phyloP scores from a whole-genome alignment of 148 eudicot genomes.

The Rhododendron ovatum region DNA sequence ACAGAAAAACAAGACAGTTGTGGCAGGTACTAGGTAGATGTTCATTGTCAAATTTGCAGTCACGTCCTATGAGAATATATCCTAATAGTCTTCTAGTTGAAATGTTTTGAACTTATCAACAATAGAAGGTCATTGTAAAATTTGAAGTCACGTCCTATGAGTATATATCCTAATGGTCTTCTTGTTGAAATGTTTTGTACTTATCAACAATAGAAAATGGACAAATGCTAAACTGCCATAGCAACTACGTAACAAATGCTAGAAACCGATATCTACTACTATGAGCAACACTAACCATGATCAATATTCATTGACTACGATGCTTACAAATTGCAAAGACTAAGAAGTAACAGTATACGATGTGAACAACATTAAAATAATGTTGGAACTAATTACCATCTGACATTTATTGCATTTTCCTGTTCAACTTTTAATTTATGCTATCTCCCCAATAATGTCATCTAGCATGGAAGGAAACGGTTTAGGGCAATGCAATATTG shows the following conservation, averaged over 20 bases:
- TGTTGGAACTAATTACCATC: not conserved
- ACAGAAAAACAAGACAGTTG: not conserved
- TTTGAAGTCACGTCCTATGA: not conserved
- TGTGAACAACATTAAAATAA: not conserved
- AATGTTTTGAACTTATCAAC: not conserved
- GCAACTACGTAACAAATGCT: not conserved
- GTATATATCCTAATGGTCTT: not conserved
- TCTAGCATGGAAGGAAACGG: not conserved
- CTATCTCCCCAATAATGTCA: not conserved
- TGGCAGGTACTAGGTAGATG: not conserved
- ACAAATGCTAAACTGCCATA: not conserved
- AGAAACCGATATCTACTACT: not conserved
- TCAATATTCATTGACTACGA: not conserved
- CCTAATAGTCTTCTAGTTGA: not conserved
- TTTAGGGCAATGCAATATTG: not conserved
- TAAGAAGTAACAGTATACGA: not conserved
- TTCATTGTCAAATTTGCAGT: not conserved
- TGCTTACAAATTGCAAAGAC: not conserved
- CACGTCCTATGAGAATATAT: not conserved
- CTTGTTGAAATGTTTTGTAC: not conserved
- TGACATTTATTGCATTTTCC: not conserved
- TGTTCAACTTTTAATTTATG: not conserved
- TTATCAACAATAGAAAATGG: not conserved
- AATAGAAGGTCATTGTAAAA: not conserved
- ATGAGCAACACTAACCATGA: not conserved